Conservation (phyloP, 2,329 filamentous ascomycete species). For the Paracoccidioides brasiliensis region DNA sequence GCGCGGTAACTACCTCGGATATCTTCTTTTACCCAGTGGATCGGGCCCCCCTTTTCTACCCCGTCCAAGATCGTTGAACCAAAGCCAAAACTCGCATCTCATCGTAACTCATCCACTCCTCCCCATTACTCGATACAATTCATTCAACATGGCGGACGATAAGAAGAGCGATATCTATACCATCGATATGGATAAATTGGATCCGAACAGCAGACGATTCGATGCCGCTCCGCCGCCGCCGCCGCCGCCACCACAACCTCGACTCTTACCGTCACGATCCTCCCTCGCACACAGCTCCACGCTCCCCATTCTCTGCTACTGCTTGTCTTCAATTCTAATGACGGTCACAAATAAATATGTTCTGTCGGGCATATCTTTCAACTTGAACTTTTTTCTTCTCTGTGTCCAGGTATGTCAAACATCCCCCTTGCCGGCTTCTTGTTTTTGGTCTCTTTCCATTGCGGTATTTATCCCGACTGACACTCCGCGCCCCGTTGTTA, state of each 20-base stretch:
- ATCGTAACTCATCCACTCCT: not conserved
- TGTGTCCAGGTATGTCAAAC: slow-evolving; percentile 65
- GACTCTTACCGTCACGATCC: slow-evolving; percentile 20
- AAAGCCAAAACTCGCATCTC: not conserved
- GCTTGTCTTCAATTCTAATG: slow-evolving; percentile 94
- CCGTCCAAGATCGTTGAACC: not conserved
- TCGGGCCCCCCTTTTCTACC: slow-evolving; percentile 1
- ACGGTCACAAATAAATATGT: slow-evolving; percentile 99
- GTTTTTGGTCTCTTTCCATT: not conserved
- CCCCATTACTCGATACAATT: not conserved
- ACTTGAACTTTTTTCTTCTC: slow-evolving; percentile 85
- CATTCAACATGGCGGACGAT: slow-evolving; percentile 63
- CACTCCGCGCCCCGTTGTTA: not conserved
- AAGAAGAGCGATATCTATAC: slow-evolving; percentile 72
- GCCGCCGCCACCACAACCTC: slow-evolving; percentile 26
- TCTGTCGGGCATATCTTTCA: slow-evolving; percentile 79
- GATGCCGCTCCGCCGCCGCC: slow-evolving; percentile 24
- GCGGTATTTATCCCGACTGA: not conserved
- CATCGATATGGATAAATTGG: slow-evolving; percentile 53
- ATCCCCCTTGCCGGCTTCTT: not conserved
- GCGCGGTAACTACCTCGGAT: too few species aligned
- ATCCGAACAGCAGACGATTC: slow-evolving; percentile 38
- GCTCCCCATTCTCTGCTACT: slow-evolving; percentile 78
- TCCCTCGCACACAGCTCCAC: slow-evolving; percentile 60
- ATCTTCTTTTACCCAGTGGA: too few species aligned